Conservation (phyloP, 306 rosid genomes). For the Pyrus pyrifolia region DNA sequence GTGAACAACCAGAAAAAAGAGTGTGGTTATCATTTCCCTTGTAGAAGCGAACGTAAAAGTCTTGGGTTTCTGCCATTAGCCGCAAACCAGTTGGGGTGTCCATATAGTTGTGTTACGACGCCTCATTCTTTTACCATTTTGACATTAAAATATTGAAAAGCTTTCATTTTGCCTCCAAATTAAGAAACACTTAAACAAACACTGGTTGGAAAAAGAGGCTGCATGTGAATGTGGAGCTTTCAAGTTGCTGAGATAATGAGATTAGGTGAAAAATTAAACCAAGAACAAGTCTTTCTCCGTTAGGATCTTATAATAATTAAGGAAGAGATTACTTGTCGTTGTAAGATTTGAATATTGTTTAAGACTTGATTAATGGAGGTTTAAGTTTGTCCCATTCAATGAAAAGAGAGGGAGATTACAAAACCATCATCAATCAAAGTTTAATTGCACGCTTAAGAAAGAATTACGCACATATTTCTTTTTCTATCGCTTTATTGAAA, state of each 20-base stretch:
- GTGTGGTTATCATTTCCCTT: no score
- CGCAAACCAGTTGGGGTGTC: slow-evolving; percentile 58
- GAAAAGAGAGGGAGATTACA: neutral
- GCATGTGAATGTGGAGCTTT: slow-evolving; percentile 30
- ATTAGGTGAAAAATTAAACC: slow-evolving; percentile 40
- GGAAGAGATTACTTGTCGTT: slow-evolving; percentile 33
- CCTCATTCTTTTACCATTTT: slow-evolving; percentile 50
- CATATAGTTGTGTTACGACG: slow-evolving; percentile 50
- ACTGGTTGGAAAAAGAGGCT: slow-evolving; percentile 13
- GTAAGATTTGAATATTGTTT: neutral
- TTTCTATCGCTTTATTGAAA: neutral
- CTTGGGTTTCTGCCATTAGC: slow-evolving; percentile 25
- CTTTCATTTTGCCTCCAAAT: slow-evolving; percentile 55
- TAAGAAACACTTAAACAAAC: slow-evolving; percentile 29
- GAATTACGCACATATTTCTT: neutral
- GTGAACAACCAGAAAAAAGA: no score
- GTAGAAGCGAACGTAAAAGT: neutral
- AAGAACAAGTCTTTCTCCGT: slow-evolving; percentile 26
- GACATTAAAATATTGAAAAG: slow-evolving; percentile 27
- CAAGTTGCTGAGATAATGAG: slow-evolving; percentile 17
- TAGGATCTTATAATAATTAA: slow-evolving; percentile 27
- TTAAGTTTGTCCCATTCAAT: neutral
- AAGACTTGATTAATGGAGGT: neutral
- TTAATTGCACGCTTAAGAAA: neutral
- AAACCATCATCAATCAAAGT: neutral